Base-by-base conservation (phyloP, 179 eudicot genomes). In the Beta lomatogona region DNA sequence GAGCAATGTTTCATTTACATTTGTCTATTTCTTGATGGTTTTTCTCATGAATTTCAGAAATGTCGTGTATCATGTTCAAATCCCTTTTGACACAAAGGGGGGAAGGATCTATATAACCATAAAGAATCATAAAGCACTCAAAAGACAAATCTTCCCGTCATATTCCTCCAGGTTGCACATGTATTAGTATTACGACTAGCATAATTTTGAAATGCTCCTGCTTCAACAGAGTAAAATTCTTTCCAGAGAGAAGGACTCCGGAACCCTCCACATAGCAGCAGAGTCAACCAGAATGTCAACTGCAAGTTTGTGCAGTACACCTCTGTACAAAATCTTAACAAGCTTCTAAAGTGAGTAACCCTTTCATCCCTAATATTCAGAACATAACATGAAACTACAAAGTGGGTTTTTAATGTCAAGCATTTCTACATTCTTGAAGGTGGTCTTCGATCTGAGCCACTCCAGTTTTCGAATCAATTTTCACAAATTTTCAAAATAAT, bases 271-370 rank as follows among this genome's bases (percentile, higher is more conserved):
- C 57, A 5, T 71, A 19, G 28, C 52, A 69, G 22, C 22, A 36
- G 41, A 36, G 28, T 12, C 22, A 45, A 69, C 10, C 10, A 25
- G 15, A 28, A 64, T 0, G 41, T 50, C 31, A 48, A 9, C 9
- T 67, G 71, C 41, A 67, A 67, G 50, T 67, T 71, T 45, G 48
- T 19, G 75, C 75, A 71, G 57, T 16, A 67, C 0, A 67, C n/a
- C 36, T 48, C 41, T 14, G 48, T 18, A 41, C 71, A 71, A 48
- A 70, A 14, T 19, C 55, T 13, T 66, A 3, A 4, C 18, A 14
- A 64, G 12, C 15, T 28, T 1, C 18, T 66, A 12, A 36, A 36
- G 41, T 36, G 71, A 44, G 14, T 66, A 31, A 71, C 15, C 55
- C 45, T 12, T 16, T 45, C 5, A 69, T 41, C 50, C 72, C 3